Base-by-base conservation (phyloP, 2,329 filamentous ascomycete species). In the Macrophomina phaseolina region DNA sequence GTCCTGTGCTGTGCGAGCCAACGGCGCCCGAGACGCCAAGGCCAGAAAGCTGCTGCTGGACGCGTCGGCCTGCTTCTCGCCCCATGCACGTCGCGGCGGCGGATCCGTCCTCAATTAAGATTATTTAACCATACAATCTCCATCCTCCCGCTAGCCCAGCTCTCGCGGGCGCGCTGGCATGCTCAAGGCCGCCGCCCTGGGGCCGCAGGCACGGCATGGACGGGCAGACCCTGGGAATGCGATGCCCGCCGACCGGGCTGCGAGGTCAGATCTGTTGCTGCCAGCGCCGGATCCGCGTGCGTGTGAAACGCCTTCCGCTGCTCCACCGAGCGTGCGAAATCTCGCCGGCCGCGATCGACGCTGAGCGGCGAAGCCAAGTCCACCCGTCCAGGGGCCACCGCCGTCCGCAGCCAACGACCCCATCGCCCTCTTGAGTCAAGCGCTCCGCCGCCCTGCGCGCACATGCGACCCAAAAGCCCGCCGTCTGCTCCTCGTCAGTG, bases 91-190 rank as follows among this genome's bases (percentile, higher is more conserved):
- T 62, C 34, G 58, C 58, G 58, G 46, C 58, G 1, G 11, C 58
- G 58, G 58, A 48, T 49, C 58, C 58, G 58, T 49, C 42, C 42
- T 36, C 58, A 61, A 61, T 49, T 62, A 62, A 62, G 42, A 62
- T 49, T 48, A 62, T 62, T 62, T 62, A 62, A 62, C 58, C 45
- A 62, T 62, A 62, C 58, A 62, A 62, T 62, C 34, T 62, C 52
- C 58, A 40, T 62, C 58, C 45, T 38, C 28, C 8, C 42, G 49
- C 49, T 32, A 16, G 28, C 56, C 56, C 23, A 11, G 36, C 38
- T 40, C 9, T 34, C 32, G 36, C 11, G n/a, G 8, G 48, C 18
- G 28, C 23, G 36, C 38, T 40, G 7, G 18, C 32, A 18, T 11
- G n/a, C 36, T 18, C 53, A 42, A 36, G 4, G 56, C 40, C 40